phyloP scores from a whole-genome alignment of 305 asterid species.

The Plantago rigida region DNA sequence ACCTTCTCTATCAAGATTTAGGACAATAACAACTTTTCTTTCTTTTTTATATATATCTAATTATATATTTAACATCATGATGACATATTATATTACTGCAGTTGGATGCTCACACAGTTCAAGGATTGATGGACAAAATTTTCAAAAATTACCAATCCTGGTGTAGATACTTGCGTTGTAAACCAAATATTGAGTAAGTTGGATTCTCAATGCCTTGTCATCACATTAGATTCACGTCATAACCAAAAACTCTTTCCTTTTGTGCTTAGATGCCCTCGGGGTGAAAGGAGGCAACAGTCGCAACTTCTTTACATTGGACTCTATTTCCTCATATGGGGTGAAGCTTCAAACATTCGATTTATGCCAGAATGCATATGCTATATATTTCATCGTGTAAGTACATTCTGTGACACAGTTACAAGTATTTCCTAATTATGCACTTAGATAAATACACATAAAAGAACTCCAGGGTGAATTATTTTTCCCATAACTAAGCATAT shows the following conservation, averaged over 20 bases:
- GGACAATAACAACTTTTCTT: not conserved
- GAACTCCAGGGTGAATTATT: not conserved
- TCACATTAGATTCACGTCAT: constrained; percentile 18
- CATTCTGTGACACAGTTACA: constrained; percentile 20
- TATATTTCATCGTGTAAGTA: constrained; percentile 78
- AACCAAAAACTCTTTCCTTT: constrained; percentile 14
- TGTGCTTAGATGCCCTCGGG: constrained; percentile 45
- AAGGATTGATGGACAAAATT: constrained; percentile 55
- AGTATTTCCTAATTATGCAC: constrained; percentile 19
- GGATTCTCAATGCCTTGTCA: constrained; percentile 22
- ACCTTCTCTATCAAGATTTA: not conserved
- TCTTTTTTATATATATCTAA: constrained; percentile 13
- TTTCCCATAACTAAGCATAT: not conserved
- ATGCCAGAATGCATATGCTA: constrained; percentile 99
- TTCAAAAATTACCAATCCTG: constrained; percentile 81
- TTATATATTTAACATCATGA: constrained; percentile 25
- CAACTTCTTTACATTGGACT: constrained; percentile 93
- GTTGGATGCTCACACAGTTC: constrained; percentile 60
- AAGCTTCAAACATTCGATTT: constrained; percentile 95
- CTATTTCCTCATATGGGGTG: constrained; percentile 99
- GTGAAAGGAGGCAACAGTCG: constrained; percentile 62
- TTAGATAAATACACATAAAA: not conserved
- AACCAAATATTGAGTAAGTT: constrained; percentile 69
- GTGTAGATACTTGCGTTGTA: constrained; percentile 72
- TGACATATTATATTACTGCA: constrained; percentile 33